Evolutionary conservation across 176 grass and related monocot genomes (phyloP).

Genomic region (Eragrostis nindensis): DNA sequence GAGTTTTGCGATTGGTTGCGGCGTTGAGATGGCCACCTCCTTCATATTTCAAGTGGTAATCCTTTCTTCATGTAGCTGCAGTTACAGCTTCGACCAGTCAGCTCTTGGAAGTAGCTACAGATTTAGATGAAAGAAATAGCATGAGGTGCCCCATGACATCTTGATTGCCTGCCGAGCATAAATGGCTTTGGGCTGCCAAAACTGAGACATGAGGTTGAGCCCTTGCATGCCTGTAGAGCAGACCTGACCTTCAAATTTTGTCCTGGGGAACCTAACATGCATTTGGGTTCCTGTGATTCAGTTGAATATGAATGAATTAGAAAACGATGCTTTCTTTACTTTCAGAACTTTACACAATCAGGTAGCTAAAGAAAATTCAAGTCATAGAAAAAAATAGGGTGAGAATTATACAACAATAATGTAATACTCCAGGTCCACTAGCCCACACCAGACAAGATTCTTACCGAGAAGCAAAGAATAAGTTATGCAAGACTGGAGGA

Average conservation of each 20-base stretch:
- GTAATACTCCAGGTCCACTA: neutral
- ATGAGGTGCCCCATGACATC: conserved; percentile 32
- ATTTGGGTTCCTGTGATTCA: conserved; percentile 58
- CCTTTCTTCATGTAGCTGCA: conserved; percentile 5
- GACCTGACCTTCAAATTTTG: conserved; percentile 42
- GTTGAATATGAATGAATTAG: conserved; percentile 16
- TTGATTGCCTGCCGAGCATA: conserved; percentile 33
- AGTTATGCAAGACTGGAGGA: neutral
- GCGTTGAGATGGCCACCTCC: no score
- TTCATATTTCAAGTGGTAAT: conserved; percentile 26
- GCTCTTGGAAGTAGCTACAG: conserved; percentile 14
- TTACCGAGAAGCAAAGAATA: conserved; percentile 10
- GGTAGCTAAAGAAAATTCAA: conserved; percentile 12
- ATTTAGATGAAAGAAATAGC: conserved; percentile 45
- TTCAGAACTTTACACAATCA: conserved; percentile 18
- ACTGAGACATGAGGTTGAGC: conserved; percentile 38
- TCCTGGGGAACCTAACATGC: conserved; percentile 42
- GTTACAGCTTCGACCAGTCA: neutral
- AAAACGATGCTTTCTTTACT: conserved; percentile 16
- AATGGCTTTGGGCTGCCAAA: conserved; percentile 45
- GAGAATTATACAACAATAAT: neutral
- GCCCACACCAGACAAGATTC: conserved; percentile 7
- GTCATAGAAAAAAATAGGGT: conserved; percentile 8
- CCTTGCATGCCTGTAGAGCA: conserved; percentile 46
- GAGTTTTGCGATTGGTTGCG: no score